Conservation (phyloP, 164 flowering plant genomes). For the Houttuynia cordata region DNA sequence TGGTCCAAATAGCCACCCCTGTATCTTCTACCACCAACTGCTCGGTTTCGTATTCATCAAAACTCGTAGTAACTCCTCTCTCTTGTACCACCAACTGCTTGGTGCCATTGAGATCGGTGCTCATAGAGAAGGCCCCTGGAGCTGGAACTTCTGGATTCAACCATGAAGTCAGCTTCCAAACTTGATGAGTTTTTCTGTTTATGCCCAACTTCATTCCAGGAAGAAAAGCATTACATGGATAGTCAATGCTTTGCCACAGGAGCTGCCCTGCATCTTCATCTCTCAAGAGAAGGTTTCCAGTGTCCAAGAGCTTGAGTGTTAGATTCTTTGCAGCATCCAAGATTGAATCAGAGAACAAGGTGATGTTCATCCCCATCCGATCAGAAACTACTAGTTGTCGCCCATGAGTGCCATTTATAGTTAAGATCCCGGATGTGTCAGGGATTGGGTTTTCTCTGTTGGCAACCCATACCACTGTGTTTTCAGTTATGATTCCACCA, state of each 20-base stretch:
- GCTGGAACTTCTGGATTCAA: conserved; percentile 6
- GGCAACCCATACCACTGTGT: background rate
- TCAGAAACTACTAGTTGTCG: background rate
- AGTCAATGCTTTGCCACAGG: conserved; percentile 9
- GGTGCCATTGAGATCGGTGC: background rate
- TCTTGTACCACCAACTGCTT: background rate
- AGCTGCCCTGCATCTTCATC: background rate
- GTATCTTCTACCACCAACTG: too few species aligned
- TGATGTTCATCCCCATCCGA: background rate
- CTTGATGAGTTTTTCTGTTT: conserved; percentile 1
- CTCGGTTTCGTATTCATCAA: too few species aligned
- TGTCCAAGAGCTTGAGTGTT: conserved; percentile 15
- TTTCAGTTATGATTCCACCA: background rate
- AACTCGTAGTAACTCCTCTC: too few species aligned
- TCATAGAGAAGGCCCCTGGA: background rate
- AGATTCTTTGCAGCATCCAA: background rate
- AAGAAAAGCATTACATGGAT: conserved; percentile 4
- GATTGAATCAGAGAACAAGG: conserved; percentile 3
- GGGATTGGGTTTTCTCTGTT: background rate
- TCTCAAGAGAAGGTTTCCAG: conserved; percentile 21
- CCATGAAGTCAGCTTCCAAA: conserved; percentile 8
- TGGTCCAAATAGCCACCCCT: background rate
- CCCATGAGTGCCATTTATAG: background rate
- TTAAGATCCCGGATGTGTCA: background rate
- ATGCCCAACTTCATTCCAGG: conserved; percentile 5